phyloP scores from a whole-genome alignment of 2,329 filamentous ascomycete species.

The Penicillium sumatraense region DNA sequence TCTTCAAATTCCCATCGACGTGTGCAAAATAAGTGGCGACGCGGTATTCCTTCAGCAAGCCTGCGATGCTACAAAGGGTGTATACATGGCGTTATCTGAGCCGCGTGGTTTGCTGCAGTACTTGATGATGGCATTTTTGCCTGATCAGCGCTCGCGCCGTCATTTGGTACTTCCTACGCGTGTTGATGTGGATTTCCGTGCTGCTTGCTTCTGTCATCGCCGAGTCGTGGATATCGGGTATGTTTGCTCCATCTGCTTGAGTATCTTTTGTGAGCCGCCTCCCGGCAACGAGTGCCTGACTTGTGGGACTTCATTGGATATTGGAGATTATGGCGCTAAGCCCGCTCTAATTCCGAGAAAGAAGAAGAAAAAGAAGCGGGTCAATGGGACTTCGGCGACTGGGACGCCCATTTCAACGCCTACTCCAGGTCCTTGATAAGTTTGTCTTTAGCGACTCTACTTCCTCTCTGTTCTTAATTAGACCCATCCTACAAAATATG shows the following conservation, averaged over 20 bases:
- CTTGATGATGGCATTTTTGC: slow-evolving; percentile 91
- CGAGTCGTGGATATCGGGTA: slow-evolving; percentile 89
- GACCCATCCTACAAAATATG: background rate
- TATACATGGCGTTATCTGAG: slow-evolving; percentile 67
- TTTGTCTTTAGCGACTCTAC: background rate
- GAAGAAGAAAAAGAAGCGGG: slow-evolving; percentile 77
- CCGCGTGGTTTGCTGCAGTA: slow-evolving; percentile 83
- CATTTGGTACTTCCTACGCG: slow-evolving; percentile 78
- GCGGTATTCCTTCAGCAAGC: slow-evolving; percentile 96
- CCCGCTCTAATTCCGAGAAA: slow-evolving; percentile 77
- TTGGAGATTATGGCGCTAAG: slow-evolving; percentile 75
- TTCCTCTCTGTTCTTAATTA: background rate
- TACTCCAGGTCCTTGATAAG: slow-evolving; percentile 38
- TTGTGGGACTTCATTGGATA: slow-evolving; percentile 76
- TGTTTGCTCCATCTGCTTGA: slow-evolving; percentile 94
- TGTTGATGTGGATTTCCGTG: slow-evolving; percentile 90
- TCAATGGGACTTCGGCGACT: slow-evolving; percentile 52
- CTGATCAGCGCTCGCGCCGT: slow-evolving; percentile 67
- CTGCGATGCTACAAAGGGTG: slow-evolving; percentile 71
- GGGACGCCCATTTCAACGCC: slow-evolving; percentile 64
- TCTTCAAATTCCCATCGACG: slow-evolving; percentile 86
- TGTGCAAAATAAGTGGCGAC: slow-evolving; percentile 80
- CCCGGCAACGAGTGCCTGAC: slow-evolving; percentile 75
- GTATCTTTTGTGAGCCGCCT: slow-evolving; percentile 79
- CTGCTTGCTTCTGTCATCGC: slow-evolving; percentile 97